Evolutionary conservation across 1,139 yeast genomes (phyloP).

Genomic region (Pichia terricola): DNA sequence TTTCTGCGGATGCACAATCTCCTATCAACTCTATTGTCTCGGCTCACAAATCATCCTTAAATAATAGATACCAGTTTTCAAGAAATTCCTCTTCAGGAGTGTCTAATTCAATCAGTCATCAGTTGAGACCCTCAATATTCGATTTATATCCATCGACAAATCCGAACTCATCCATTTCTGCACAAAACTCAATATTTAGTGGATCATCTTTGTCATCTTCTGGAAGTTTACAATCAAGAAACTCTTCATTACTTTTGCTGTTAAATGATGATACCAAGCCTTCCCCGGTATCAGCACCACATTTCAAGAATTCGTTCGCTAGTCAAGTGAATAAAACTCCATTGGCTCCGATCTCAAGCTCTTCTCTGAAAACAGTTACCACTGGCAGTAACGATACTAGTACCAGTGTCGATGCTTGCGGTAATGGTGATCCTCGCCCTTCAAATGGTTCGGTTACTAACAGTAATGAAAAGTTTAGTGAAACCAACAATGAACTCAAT

Average conservation of each 20-base stretch:
- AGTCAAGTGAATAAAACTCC: not conserved
- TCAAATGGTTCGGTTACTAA: too few species aligned
- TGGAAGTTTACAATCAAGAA: slow-evolving; percentile 6
- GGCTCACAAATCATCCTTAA: slow-evolving; percentile 1
- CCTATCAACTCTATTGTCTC: slow-evolving; percentile 5
- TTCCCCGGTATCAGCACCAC: not conserved
- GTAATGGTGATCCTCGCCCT: not conserved
- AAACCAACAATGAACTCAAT: too few species aligned
- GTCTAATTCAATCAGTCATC: slow-evolving; percentile 4
- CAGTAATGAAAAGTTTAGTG: too few species aligned
- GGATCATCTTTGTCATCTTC: slow-evolving; percentile 12
- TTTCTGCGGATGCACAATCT: slow-evolving; percentile 4
- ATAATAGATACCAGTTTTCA: slow-evolving; percentile 4
- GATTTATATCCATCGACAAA: slow-evolving; percentile 14
- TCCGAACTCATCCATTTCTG: slow-evolving; percentile 15
- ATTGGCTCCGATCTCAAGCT: slow-evolving; percentile 2
- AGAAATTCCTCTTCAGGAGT: slow-evolving; percentile 5
- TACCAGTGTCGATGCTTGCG: not conserved
- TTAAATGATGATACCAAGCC: slow-evolving; percentile 15
- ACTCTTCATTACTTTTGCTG: slow-evolving; percentile 19
- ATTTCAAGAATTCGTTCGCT: not conserved
- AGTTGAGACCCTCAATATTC: slow-evolving; percentile 19
- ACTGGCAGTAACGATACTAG: not conserved
- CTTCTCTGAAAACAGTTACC: slow-evolving; percentile 7
- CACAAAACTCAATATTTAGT: slow-evolving; percentile 20